These are phyloP conservation scores for Entelexis paramagnoliae DNA, from an alignment of 1,139 yeast species.

Conservation along the genomic window DNA sequence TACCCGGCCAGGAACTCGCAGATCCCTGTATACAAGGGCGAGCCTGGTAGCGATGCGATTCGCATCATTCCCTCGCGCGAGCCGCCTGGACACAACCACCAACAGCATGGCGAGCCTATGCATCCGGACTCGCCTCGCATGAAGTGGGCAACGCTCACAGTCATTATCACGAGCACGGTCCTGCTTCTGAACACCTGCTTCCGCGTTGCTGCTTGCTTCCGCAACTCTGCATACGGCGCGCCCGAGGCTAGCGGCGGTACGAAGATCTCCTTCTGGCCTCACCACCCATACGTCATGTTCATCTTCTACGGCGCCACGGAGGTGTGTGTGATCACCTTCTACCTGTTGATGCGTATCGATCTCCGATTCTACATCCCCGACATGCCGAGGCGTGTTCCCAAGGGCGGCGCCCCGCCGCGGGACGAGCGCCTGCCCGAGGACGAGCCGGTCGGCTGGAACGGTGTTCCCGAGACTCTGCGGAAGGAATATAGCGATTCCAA, in stretches of 20 bases:
- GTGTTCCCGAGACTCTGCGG: neutral
- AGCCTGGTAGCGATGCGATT: conserved; percentile 35
- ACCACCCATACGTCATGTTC: conserved; percentile 52
- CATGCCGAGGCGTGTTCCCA: conserved; percentile 34
- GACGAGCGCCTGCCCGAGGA: neutral
- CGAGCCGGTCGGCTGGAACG: conserved; percentile 8
- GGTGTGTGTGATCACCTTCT: conserved; percentile 44
- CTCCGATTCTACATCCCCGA: conserved; percentile 74
- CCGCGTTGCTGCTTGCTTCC: conserved; percentile 48
- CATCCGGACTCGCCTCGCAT: conserved; percentile 39
- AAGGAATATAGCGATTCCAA: conserved; percentile 4
- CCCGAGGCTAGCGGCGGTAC: conserved; percentile 26
- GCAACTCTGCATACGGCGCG: conserved; percentile 25
- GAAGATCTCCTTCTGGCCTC: conserved; percentile 36
- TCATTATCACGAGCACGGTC: conserved; percentile 43
- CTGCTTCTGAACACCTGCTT: conserved; percentile 49
- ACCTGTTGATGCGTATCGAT: conserved; percentile 56
- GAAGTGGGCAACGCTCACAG: conserved; percentile 38
- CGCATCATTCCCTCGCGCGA: conserved; percentile 37
- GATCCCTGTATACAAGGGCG: conserved; percentile 21
- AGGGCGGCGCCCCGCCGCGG: conserved; percentile 13
- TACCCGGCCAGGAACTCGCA: conserved; percentile 39
- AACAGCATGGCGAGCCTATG: conserved; percentile 28
- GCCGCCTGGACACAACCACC: conserved; percentile 32
- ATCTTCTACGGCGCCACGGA: conserved; percentile 59